These are phyloP conservation scores for Cystobasidiaceae sp. DNA, from an alignment of 1,284 basidiomycete species.

Conservation along the genomic window DNA sequence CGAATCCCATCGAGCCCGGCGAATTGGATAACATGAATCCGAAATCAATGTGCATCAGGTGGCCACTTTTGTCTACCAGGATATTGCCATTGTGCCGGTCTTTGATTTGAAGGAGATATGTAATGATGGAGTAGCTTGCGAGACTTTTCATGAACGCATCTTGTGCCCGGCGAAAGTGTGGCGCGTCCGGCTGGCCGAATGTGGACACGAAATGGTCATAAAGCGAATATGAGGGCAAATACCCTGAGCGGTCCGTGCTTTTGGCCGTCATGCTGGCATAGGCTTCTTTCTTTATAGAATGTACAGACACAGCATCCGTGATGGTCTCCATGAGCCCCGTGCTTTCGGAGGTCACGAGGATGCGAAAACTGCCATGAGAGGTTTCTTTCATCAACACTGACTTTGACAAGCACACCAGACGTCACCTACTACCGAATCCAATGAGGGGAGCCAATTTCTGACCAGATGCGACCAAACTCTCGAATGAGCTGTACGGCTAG, in stretches of 20 bases:
- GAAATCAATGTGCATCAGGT: conserved; percentile 94
- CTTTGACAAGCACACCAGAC: not conserved
- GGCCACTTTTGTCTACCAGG: conserved; percentile 87
- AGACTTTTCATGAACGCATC: conserved; percentile 79
- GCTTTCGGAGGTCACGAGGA: conserved; percentile 86
- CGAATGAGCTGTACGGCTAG: conserved; percentile 90
- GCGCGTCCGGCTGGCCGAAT: conserved; percentile 80
- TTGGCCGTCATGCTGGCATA: conserved; percentile 93
- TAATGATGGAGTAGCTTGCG: conserved; percentile 84
- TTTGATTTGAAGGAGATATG: conserved; percentile 95
- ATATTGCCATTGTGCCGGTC: conserved; percentile 99
- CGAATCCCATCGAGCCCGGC: conserved; percentile 95
- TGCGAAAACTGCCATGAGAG: conserved; percentile 56
- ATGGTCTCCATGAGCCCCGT: conserved; percentile 93
- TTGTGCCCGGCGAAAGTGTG: conserved; percentile 82
- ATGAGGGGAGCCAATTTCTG: conserved; percentile 80
- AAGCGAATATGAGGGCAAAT: conserved; percentile 56
- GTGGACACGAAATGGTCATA: conserved; percentile 84
- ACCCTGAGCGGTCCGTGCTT: conserved; percentile 34
- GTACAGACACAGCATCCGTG: conserved; percentile 94
- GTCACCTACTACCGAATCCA: conserved; percentile 82
- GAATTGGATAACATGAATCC: conserved; percentile 97
- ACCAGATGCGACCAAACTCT: conserved; percentile 91
- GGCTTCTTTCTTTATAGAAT: conserved; percentile 98
- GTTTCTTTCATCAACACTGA: not conserved